These are phyloP conservation scores for Croton setiger DNA, from an alignment of 441 rosid genomes.

Conservation along the genomic window DNA sequence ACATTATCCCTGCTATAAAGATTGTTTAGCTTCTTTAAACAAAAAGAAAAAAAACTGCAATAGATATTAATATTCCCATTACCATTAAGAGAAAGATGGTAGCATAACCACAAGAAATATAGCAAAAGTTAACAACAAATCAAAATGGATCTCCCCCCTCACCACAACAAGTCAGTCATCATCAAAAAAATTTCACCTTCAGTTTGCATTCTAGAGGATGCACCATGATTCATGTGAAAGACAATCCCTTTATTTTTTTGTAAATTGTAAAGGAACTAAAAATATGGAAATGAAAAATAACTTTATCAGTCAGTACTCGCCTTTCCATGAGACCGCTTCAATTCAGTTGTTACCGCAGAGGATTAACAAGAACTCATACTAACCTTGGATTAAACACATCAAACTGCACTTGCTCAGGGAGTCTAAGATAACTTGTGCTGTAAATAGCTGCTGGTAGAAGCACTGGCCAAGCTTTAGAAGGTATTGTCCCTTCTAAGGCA, in stretches of 20 bases:
- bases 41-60: too few relatives aligned
- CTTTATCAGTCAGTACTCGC: conserved; percentile 38
- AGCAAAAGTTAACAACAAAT: too few relatives aligned
- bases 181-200: too few relatives aligned
- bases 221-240: background rate
- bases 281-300: background rate
- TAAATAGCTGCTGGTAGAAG: conserved; percentile 70
- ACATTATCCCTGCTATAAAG: too few relatives aligned
- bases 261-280: background rate
- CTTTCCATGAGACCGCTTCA: conserved; percentile 73
- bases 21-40: too few relatives aligned
- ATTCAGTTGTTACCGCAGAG: conserved; percentile 69
- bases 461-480: conserved; percentile 56
- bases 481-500: conserved; percentile 54
- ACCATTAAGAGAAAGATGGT: too few relatives aligned
- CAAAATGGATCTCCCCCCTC: too few relatives aligned
- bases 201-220: background rate
- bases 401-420: conserved; percentile 56
- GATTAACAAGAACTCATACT: conserved; percentile 50
- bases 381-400: conserved; percentile 28
- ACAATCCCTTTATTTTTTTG: background rate
- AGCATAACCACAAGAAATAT: too few relatives aligned
- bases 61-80: too few relatives aligned
- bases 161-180: too few relatives aligned
- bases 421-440: conserved; percentile 70